phyloP scores from a whole-genome alignment of 352 stramenopile species.

The Phytopythium vexans region DNA sequence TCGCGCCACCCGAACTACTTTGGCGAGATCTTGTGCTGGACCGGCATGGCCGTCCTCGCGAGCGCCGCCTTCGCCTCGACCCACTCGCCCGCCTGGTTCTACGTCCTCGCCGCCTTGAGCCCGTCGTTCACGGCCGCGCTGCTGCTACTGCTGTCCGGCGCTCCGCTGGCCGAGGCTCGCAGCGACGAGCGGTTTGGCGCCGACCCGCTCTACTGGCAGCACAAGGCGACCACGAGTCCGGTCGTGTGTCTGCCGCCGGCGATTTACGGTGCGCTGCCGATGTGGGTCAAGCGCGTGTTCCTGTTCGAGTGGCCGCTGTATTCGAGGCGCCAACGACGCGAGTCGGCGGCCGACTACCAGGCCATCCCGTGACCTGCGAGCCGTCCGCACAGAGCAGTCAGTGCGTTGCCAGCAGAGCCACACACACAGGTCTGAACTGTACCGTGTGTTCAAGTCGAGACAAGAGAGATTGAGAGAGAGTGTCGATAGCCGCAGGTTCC shows the following conservation, averaged over 20 bases:
- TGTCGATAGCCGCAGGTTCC: too few species aligned
- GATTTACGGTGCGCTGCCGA: slow-evolving; percentile 34
- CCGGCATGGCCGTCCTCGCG: slow-evolving; percentile 44
- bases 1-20: slow-evolving; percentile 93
- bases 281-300: slow-evolving; percentile 38
- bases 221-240: slow-evolving; percentile 61
- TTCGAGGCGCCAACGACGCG: slow-evolving; percentile 19
- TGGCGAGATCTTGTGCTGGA: slow-evolving; percentile 91
- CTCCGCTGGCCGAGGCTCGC: slow-evolving; percentile 60
- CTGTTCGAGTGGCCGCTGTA: slow-evolving; percentile 56
- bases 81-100: slow-evolving; percentile 36
- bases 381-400: too few species aligned
- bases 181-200: slow-evolving; percentile 62
- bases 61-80: slow-evolving; percentile 32
- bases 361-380: slow-evolving; percentile 15
- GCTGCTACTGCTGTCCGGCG: slow-evolving; percentile 67
- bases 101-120: slow-evolving; percentile 41
- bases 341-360: slow-evolving; percentile 22
- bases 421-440: too few species aligned
- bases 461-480: too few species aligned
- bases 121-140: slow-evolving; percentile 56
- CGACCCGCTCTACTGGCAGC: slow-evolving; percentile 51
- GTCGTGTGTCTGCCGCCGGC: slow-evolving; percentile 47
- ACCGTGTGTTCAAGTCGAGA: too few species aligned
- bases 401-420: too few species aligned